Conservation (phyloP, 441 rosid genomes). For the Pelargonium cotyledonis region DNA sequence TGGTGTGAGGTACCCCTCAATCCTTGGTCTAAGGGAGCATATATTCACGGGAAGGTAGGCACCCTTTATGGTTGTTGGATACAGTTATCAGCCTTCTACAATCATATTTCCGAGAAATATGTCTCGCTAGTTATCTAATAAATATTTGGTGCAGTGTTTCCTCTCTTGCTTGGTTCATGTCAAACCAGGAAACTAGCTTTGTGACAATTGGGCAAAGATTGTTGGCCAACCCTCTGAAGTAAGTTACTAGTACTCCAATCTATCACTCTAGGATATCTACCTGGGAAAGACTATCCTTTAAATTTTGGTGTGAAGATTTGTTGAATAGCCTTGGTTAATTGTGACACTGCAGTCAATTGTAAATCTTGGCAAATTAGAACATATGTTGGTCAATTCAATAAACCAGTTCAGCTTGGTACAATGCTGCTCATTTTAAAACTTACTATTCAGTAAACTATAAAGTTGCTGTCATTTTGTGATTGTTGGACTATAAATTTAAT, state of each 20-base stretch:
- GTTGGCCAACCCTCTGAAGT: conserved; percentile 95
- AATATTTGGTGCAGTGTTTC: conserved; percentile 70
- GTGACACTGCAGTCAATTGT: not conserved
- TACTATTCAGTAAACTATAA: no score
- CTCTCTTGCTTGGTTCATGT: conserved; percentile 99
- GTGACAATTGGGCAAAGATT: conserved; percentile 98
- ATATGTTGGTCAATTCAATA: not conserved
- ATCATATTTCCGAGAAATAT: conserved; percentile 2
- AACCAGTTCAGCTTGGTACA: no score
- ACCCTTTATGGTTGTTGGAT: conserved; percentile 10
- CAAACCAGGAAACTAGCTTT: conserved; percentile 99
- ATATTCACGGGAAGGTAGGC: conserved; percentile 97
- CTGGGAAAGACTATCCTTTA: no score
- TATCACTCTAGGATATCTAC: no score
- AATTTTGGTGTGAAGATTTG: not conserved
- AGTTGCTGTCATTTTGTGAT: not conserved
- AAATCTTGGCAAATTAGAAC: not conserved
- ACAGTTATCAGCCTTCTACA: conserved; percentile 2
- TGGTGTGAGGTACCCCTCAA: conserved; percentile 88
- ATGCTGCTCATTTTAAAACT: no score
- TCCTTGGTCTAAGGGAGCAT: conserved; percentile 98
- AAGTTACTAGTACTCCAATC: conserved; percentile 23
- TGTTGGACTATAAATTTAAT: no score
- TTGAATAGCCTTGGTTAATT: not conserved
- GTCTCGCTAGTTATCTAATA: conserved; percentile 17